Base-by-base conservation (phyloP, 2,329 filamentous ascomycete genomes). In the Exophiala mesophila region DNA sequence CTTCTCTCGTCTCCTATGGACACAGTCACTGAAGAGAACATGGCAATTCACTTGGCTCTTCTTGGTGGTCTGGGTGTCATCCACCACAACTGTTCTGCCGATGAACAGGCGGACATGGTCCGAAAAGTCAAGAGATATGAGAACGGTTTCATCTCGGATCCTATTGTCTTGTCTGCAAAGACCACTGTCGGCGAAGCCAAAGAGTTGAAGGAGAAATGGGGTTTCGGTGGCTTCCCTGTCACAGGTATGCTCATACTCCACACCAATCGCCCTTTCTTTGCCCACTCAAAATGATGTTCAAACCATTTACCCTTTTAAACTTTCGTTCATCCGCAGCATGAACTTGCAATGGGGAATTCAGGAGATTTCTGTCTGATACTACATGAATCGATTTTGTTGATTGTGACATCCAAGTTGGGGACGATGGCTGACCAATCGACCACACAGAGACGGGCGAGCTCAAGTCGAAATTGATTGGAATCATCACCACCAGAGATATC, bases 301-400 rank as follows among this genome's bases (percentile, higher is more conserved):
- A 73, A 76, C 70, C 75, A 77, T 67, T 67, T 73, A 70, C 71
- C 60, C 59, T 64, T 72, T 79, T 85, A 96, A 97, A 97, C 92
- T 98, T 98, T 98, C 92, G 92, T 98, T 98, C 92, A 90, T 90
- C 92, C 88, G 87, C 77, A 94, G 83, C 79, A 84, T 85, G 82
- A 72, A 81, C 63, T 77, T 78, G 85, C 87, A 77, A 73, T 95
- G 88, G 78, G 87, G 88, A 95, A 66, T 66, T 66, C 67, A 95
- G 88, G 78, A 87, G 88, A 95, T 68, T 69, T 68, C 67, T 63
- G 65, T 68, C 70, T 77, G 73, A 77, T 53, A 56, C 55, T 39
- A 47, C 37, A 41, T 12, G 28, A 39, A 39, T 48, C 55, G 57
- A 45, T 58, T 49, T 49, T 30, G 32, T 20, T 35, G 29, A 36